Evolutionary conservation across 805 yeast species (phyloP).

Genomic region (Lipomyces orientalis): DNA sequence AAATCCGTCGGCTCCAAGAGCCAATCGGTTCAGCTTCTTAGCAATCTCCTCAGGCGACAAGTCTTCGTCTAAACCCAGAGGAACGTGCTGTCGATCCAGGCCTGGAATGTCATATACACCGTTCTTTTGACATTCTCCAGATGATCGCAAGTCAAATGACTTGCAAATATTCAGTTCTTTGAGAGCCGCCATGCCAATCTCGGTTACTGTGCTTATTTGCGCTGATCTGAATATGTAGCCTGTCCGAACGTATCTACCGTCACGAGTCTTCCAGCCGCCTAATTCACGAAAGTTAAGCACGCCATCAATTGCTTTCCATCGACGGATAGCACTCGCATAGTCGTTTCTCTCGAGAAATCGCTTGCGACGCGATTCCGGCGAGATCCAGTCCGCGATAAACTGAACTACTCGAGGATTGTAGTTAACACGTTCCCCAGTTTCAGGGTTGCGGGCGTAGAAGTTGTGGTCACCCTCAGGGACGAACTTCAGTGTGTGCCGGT

Average conservation of each 20-base stretch:
- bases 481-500: slow-evolving; percentile 62
- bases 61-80: slow-evolving; percentile 61
- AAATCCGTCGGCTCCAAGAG: slow-evolving; percentile 67
- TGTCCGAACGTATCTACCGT: slow-evolving; percentile 51
- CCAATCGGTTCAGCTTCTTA: slow-evolving; percentile 52
- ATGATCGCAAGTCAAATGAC: slow-evolving; percentile 72
- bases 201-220: slow-evolving; percentile 58
- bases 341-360: slow-evolving; percentile 51
- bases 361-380: slow-evolving; percentile 54
- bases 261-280: slow-evolving; percentile 68
- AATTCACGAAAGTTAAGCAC: slow-evolving; percentile 76
- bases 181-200: slow-evolving; percentile 53
- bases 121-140: slow-evolving; percentile 53
- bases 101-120: slow-evolving; percentile 57
- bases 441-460: slow-evolving; percentile 59
- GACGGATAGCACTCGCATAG: slow-evolving; percentile 39
- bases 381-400: slow-evolving; percentile 54
- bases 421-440: slow-evolving; percentile 52
- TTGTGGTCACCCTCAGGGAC: slow-evolving; percentile 81
- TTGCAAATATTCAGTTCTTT: slow-evolving; percentile 55
- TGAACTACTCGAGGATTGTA: slow-evolving; percentile 62
- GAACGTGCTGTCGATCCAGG: slow-evolving; percentile 56
- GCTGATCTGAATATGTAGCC: slow-evolving; percentile 70
- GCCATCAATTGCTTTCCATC: slow-evolving; percentile 72
- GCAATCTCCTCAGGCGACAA: slow-evolving; percentile 71